Evolutionary conservation across 2,329 filamentous ascomycete species (phyloP).

Genomic region (Arthrobotrys musiformis): DNA sequence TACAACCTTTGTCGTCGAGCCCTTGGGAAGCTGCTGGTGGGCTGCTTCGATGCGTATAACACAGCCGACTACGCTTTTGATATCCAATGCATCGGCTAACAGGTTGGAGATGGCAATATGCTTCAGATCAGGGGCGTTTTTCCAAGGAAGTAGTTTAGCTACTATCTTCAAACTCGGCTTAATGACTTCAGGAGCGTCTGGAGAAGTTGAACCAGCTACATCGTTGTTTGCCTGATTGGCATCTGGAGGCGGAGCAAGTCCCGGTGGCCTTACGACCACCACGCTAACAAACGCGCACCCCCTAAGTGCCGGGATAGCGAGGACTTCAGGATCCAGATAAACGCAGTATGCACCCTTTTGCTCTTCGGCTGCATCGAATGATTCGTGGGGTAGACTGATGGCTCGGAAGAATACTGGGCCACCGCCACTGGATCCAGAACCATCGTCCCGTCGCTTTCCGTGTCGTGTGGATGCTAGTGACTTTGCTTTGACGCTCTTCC

Average conservation of each 20-base stretch:
- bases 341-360: constrained; percentile 75
- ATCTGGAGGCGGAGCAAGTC: constrained; percentile 76
- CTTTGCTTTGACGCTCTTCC: constrained; percentile 54
- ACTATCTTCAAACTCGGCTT: constrained; percentile 70
- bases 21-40: constrained; percentile 75
- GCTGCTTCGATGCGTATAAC: constrained; percentile 89
- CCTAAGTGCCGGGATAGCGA: constrained; percentile 74
- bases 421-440: constrained; percentile 58
- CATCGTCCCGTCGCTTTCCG: constrained; percentile 44
- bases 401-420: constrained; percentile 79
- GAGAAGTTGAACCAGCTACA: constrained; percentile 68
- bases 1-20: constrained; percentile 75
- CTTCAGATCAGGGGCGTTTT: constrained; percentile 83
- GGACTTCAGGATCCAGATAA: constrained; percentile 73
- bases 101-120: constrained; percentile 81
- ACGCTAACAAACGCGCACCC: constrained; percentile 81
- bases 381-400: constrained; percentile 75
- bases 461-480: constrained; percentile 48
- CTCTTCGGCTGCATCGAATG: constrained; percentile 77
- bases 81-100: constrained; percentile 77
- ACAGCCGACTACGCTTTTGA: constrained; percentile 79
- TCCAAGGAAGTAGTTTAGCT: constrained; percentile 80
- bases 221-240: constrained; percentile 72
- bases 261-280: constrained; percentile 86
- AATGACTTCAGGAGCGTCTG: constrained; percentile 62